Evolutionary conservation across 352 stramenopile genomes (phyloP).

Genomic region (Thraustochytrium sp.): DNA sequence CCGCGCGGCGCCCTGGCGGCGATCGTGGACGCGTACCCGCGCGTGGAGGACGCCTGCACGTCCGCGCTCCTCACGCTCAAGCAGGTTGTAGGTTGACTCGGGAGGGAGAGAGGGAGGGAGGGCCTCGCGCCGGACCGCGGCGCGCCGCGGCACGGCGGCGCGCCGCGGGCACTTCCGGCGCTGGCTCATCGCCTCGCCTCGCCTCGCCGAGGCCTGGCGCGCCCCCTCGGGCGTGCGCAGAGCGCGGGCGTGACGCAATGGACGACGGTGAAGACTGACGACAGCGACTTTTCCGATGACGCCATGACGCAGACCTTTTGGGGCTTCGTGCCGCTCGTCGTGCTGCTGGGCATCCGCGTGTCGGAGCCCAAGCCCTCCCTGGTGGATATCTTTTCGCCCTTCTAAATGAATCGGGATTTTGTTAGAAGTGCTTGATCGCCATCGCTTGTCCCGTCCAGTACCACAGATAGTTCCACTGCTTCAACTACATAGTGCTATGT

Average conservation of each 20-base stretch:
- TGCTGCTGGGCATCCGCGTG: constrained; percentile 6
- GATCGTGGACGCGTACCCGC: constrained; percentile 16
- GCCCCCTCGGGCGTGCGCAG: too few relatives aligned
- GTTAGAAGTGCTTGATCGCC: not conserved
- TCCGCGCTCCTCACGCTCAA: not conserved
- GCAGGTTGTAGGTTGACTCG: not conserved
- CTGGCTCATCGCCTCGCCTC: too few relatives aligned
- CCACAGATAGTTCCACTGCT: too few relatives aligned
- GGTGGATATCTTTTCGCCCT: not conserved
- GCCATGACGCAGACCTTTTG: not conserved
- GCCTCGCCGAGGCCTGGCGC: too few relatives aligned
- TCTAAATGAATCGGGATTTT: not conserved
- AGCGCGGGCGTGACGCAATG: too few relatives aligned
- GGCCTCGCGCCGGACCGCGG: not conserved
- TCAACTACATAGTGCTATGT: too few relatives aligned
- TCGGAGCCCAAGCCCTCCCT: constrained; percentile 22
- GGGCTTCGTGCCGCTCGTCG: not conserved
- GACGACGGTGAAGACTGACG: too few relatives aligned
- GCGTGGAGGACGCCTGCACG: constrained; percentile 7
- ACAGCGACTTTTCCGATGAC: too few relatives aligned
- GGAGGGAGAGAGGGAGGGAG: not conserved
- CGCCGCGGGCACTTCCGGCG: too few relatives aligned
- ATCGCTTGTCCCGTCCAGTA: too few relatives aligned
- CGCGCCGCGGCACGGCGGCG: too few relatives aligned
- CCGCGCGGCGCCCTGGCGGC: constrained; percentile 8